Conservation (phyloP, 2,329 filamentous ascomycete species). For the Nectriaceae sp. region DNA sequence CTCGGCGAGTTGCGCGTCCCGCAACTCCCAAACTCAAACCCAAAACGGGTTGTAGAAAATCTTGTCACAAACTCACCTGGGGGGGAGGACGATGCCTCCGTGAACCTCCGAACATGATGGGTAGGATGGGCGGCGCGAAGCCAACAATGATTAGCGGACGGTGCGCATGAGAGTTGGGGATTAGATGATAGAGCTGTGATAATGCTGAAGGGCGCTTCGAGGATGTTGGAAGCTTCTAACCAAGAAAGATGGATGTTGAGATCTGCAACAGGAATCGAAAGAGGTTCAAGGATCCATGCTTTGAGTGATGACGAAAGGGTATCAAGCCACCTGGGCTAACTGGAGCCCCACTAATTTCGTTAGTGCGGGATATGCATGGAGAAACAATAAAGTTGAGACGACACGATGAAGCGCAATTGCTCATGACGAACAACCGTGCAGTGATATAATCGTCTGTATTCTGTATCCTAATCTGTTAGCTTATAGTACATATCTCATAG, state of each 20-base stretch:
- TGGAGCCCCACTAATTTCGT: too few relatives aligned
- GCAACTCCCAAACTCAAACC: too few relatives aligned
- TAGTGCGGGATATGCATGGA: too few relatives aligned
- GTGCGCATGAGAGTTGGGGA: constrained; percentile 19
- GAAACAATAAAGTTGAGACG: too few relatives aligned
- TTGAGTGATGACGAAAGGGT: constrained; percentile 27
- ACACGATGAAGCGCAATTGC: too few relatives aligned
- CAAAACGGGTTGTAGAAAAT: too few relatives aligned
- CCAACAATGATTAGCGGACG: constrained; percentile 18
- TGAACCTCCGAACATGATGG: constrained; percentile 52
- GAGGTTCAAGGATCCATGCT: not conserved
- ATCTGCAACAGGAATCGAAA: not conserved
- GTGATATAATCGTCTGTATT: too few relatives aligned
- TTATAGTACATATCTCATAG: too few relatives aligned
- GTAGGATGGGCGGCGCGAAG: constrained; percentile 14
- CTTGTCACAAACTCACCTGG: constrained; percentile 42
- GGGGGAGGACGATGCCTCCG: constrained; percentile 50
- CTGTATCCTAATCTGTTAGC: too few relatives aligned
- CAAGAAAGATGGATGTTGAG: constrained; percentile 7
- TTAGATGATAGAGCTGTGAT: constrained; percentile 12
- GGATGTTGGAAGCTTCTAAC: constrained; percentile 4
- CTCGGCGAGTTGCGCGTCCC: too few relatives aligned
- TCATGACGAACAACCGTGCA: too few relatives aligned
- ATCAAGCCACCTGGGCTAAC: constrained; percentile 25
- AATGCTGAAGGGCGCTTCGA: constrained; percentile 9